These are phyloP conservation scores for Mycoemilia scoparia DNA, from an alignment of 192 early-diverging fungal genomes.

Conservation along the genomic window DNA sequence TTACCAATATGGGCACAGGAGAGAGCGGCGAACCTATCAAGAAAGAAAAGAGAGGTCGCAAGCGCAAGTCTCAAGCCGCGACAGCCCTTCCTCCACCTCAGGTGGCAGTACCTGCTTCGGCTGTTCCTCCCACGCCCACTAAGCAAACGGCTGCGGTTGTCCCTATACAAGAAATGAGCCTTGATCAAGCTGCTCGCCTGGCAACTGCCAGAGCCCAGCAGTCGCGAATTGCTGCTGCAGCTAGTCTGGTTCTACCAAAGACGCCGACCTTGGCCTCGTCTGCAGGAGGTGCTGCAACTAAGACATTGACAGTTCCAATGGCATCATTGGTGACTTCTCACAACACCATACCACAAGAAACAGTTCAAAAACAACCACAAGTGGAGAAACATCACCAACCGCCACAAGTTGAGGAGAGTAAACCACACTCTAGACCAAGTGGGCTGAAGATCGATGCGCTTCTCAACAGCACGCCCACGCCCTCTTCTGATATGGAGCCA, in stretches of 20 bases:
- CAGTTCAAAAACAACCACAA: constrained; percentile 3
- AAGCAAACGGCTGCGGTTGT: constrained; percentile 1
- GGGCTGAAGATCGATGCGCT: constrained; percentile 19
- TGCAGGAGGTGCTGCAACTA: background rate
- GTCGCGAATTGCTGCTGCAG: background rate
- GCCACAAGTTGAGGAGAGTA: background rate
- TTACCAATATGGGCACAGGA: background rate
- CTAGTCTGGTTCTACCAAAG: constrained; percentile 1
- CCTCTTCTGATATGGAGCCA: background rate
- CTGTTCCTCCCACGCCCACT: background rate
- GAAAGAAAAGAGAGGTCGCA: constrained; percentile 19
- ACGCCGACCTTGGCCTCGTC: constrained; percentile 7
- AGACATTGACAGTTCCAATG: background rate
- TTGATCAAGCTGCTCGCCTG: background rate
- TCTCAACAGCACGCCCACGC: constrained; percentile 13
- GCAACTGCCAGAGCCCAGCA: background rate
- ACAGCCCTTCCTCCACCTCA: too few relatives aligned
- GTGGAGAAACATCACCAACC: background rate
- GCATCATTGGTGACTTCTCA: background rate
- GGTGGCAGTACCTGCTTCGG: constrained; percentile 1
- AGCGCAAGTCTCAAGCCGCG: constrained; percentile 22
- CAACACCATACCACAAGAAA: constrained; percentile 1
- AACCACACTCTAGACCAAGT: constrained; percentile 10
- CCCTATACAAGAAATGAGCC: background rate
- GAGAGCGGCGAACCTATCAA: constrained; percentile 1